Conservation (phyloP, 352 stramenopile genomes). For the Globisporangium emineosum region DNA sequence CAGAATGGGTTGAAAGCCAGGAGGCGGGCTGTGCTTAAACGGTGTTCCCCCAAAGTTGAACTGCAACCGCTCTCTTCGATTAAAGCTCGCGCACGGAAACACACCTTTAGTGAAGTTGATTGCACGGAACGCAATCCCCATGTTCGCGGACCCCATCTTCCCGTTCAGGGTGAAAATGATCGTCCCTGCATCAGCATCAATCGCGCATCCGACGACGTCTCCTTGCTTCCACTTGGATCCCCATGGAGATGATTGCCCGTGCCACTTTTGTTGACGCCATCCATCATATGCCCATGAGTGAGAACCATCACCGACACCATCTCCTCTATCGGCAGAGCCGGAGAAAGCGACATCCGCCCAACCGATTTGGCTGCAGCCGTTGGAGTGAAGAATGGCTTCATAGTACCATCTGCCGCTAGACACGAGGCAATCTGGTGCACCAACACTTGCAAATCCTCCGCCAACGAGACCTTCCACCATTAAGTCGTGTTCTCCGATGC, state of each 20-base stretch:
- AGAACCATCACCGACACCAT: conserved; percentile 90
- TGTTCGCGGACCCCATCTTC: conserved; percentile 82
- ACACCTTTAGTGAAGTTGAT: conserved; percentile 80
- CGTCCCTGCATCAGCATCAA: conserved; percentile 84
- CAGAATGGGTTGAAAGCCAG: conserved; percentile 78
- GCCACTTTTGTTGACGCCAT: conserved; percentile 90
- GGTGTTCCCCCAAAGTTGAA: conserved; percentile 84
- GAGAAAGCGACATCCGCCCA: conserved; percentile 90
- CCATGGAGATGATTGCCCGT: conserved; percentile 83
- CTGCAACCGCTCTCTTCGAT: conserved; percentile 78
- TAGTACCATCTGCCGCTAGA: conserved; percentile 87
- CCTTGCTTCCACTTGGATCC: conserved; percentile 90
- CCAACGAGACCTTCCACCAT: conserved; percentile 85
- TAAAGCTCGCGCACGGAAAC: conserved; percentile 87
- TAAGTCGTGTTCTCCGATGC: conserved; percentile 78
- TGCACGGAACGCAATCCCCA: conserved; percentile 81
- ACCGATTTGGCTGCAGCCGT: conserved; percentile 93
- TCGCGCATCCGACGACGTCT: conserved; percentile 88
- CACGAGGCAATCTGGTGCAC: conserved; percentile 76
- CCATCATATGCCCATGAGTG: conserved; percentile 94
- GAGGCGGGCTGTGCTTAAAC: conserved; percentile 74
- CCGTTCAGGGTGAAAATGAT: conserved; percentile 93
- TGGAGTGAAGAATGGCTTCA: conserved; percentile 91
- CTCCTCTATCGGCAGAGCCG: conserved; percentile 80
- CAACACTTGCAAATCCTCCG: conserved; percentile 83